Base-by-base conservation (phyloP, 2,329 filamentous ascomycete species). In the Phaeosphaeria sp. region DNA sequence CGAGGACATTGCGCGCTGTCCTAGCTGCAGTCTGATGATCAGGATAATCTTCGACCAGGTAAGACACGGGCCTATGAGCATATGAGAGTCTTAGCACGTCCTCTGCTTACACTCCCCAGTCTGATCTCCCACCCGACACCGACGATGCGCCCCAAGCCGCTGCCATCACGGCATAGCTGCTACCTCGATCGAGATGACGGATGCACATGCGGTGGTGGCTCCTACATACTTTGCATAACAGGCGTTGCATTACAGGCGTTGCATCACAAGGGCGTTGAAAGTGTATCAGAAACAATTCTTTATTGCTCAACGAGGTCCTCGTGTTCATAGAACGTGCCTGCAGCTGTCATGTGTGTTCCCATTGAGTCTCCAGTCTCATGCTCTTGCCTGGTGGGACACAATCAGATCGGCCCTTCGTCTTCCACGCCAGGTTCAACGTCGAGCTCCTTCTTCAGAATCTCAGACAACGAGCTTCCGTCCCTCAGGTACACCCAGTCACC, bases 11-110 rank as follows among this genome's bases (percentile, higher is more conserved):
- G 95, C 91, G n/a, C 91, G 98, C 11, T 99, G 95, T 72, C 95
- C 95, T 21, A 97, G 93, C 76, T 99, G 95, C 79, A 97, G 93
- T 77, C 81, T 99, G 69, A 97, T 96, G 92, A 97, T 99, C 56
- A 82, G 90, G 57, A 93, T 99, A 15, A 96, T 99, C 47, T 99
- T 93, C 69, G 95, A 98, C 65, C 78, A 87, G 74, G 92, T 95
- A 78, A 69, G 89, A 74, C 13, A 25, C 47, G 2, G 1, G 13
- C 20, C 42, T 47, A 17, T 5, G 8, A 8, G 15, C 1, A 4
- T 17, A 46, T 6, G 27, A 13, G 15, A 21, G n/a, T 17, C 22
- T 7, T 4, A 2, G 6, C 8, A 2, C 30, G 25, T 30, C 25
- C 25, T 6, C 11, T 36, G 30, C 15, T 39, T 21, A 48, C 66